Percentiles rank a stretch among this genome's conserved stretches.
These are phyloP conservation scores for Beauveria sp. DNA, from an alignment of 2,329 filamentous ascomycete genomes.

Conservation along the genomic window DNA sequence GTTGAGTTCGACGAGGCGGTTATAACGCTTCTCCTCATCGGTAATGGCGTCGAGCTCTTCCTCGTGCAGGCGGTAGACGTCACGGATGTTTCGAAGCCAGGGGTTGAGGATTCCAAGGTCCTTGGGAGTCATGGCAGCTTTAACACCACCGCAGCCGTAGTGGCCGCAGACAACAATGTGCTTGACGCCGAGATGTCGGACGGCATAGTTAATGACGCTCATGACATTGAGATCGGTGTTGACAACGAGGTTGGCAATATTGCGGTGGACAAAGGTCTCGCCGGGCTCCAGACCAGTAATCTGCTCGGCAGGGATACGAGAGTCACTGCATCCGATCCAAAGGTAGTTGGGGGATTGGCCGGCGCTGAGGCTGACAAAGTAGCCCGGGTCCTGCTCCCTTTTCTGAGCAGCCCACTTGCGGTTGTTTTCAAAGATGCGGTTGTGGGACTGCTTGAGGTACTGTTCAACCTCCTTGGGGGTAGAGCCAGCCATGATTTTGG, in stretches of 20 bases:
- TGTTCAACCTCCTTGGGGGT: conserved; percentile 35
- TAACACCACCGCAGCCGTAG: conserved; percentile 71
- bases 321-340: conserved; percentile 90
- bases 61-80: conserved; percentile 66
- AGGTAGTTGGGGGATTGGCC: conserved; percentile 66
- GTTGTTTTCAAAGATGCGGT: conserved; percentile 63
- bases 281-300: conserved; percentile 78
- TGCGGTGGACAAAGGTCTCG: conserved; percentile 89
- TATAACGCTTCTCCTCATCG: conserved; percentile 52
- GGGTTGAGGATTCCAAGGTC: conserved; percentile 65
- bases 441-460: conserved; percentile 57
- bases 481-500: conserved; percentile 21
- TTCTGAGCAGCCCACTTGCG: conserved; percentile 56
- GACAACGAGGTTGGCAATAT: conserved; percentile 84
- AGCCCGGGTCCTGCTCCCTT: conserved; percentile 50
- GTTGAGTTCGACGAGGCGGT: conserved; percentile 76
- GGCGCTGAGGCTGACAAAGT: conserved; percentile 55
- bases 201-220: conserved; percentile 80
- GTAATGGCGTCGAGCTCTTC: conserved; percentile 57
- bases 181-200: conserved; percentile 71
- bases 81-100: conserved; percentile 67
- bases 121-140: conserved; percentile 64
- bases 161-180: conserved; percentile 75
- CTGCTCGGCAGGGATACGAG: conserved; percentile 83
- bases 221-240: conserved; percentile 73